A percentile compares a stretch with the other conserved stretches of the same genome.
phyloP scores from a whole-genome alignment of 2,329 filamentous ascomycete species.

The Fusarium avenaceum region DNA sequence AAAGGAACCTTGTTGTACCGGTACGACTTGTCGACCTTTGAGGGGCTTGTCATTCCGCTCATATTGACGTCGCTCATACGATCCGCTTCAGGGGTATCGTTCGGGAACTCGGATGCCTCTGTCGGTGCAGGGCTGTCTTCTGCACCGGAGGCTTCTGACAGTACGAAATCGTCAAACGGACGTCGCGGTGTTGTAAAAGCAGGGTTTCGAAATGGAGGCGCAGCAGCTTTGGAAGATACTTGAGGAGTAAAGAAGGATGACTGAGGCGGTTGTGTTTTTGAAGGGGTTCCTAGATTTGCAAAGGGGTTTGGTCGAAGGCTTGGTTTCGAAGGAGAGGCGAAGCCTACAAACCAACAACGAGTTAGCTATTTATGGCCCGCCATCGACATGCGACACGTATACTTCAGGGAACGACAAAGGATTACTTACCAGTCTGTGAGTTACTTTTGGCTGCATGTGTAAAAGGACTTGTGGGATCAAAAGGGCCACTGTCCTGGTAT shows the following conservation, averaged over 20 bases:
- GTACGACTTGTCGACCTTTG: constrained; percentile 61
- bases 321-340: constrained; percentile 57
- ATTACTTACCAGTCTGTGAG: constrained; percentile 58
- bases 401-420: too few species aligned
- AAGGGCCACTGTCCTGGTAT: constrained; percentile 69
- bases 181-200: constrained; percentile 74
- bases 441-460: constrained; percentile 63
- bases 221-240: constrained; percentile 58
- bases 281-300: constrained; percentile 55
- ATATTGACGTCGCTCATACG: constrained; percentile 60
- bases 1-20: constrained; percentile 59
- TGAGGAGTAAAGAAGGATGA: constrained; percentile 63
- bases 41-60: constrained; percentile 61
- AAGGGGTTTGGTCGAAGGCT: constrained; percentile 55
- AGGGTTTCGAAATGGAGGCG: constrained; percentile 71
- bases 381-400: background rate
- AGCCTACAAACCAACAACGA: constrained; percentile 46
- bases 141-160: constrained; percentile 69
- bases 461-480: constrained; percentile 74
- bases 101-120: constrained; percentile 67
- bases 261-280: constrained; percentile 59
- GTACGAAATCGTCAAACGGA: constrained; percentile 65
- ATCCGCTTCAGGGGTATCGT: constrained; percentile 67
- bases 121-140: constrained; percentile 73
- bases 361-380: constrained; percentile 36